Percentiles rank a stretch among this genome's conserved stretches.
These are phyloP conservation scores for Starmerella ratchasimensis DNA, from an alignment of 805 yeast genomes.

Conservation along the genomic window DNA sequence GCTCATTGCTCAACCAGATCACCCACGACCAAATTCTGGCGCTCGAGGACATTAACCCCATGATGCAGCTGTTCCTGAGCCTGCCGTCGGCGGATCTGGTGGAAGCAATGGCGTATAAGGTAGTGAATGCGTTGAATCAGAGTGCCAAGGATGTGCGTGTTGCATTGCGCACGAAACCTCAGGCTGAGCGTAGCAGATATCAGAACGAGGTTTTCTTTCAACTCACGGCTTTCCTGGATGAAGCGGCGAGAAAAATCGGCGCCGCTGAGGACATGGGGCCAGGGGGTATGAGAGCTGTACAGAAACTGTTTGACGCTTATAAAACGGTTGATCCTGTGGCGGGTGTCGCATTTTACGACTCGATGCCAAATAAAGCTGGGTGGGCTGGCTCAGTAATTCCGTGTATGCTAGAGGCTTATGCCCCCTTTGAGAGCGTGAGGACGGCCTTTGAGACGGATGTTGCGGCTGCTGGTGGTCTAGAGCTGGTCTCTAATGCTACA, in stretches of 20 bases:
- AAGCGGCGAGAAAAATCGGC: too few relatives aligned
- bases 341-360: constrained; percentile 14
- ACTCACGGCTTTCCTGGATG: constrained; percentile 9
- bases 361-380: constrained; percentile 1
- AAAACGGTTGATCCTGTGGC: constrained; percentile 17
- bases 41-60: constrained; percentile 17
- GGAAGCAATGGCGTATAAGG: constrained; percentile 3
- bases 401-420: constrained; percentile 17
- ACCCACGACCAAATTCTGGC: constrained; percentile 10
- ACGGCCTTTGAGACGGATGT: constrained; percentile 4
- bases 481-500: constrained; percentile 6
- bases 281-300: constrained; percentile 3
- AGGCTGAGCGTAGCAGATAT: constrained; percentile 2
- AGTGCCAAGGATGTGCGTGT: constrained; percentile 17
- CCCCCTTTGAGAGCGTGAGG: constrained; percentile 11
- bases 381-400: constrained; percentile 17
- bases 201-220: constrained; percentile 2
- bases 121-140: constrained; percentile 13
- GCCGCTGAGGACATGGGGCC: constrained; percentile 7
- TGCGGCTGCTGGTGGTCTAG: constrained; percentile 3
- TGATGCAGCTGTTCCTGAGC: constrained; percentile 13
- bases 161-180: constrained; percentile 13
- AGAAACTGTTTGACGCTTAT: constrained; percentile 13
- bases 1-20: constrained; percentile 19
- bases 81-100: constrained; percentile 6